Base-by-base conservation (phyloP, 2,329 filamentous ascomycete genomes). In the Neurospora sp. region DNA sequence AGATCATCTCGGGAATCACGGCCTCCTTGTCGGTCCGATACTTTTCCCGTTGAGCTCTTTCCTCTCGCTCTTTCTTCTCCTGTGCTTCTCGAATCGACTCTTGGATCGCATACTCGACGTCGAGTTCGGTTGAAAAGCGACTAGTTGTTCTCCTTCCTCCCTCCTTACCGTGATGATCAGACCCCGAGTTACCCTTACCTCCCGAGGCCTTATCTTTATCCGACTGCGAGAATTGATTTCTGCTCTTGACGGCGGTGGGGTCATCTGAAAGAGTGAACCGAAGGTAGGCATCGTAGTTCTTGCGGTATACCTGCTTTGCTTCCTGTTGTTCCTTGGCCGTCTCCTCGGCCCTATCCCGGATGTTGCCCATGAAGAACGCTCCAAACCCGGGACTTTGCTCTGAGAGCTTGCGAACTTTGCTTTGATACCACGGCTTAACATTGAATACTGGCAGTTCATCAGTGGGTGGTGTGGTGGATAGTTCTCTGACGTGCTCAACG, bases 1-100 rank as follows among this genome's bases (percentile, higher is more conserved):
- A 88, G 71, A 89, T 86, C 85, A 93, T 91, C 70, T 88, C 83
- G 0, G 92, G 92, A 67, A 95, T 88, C 4, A 86, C 84, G 0
- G 92, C 92, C 78, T 95, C 92, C 76, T 92, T 93, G 66, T 92
- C 90, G 73, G 87, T 91, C 72, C 91, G 90, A 71, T 90, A 89
- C 76, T 90, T 90, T 69, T 91, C 89, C 76, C 90, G 89, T 73
- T 88, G 86, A 40, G 87, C 86, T 68, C 86, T 83, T 66, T 84
- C 80, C 73, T 91, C 89, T 67, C 90, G 88, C 73, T 93, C 90
- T 71, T 87, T 85, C 40, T 87, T 85, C 76, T 93, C 91, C 72
- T 90, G 89, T 71, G 92, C 90, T 73, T 91, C 89, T 28, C 86
- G 85, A 76, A 90, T 86, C 0, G 91, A 93, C 74, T 91, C 89